A percentile compares a stretch with the other conserved stretches of the same genome.
Evolutionary conservation across 2,329 filamentous ascomycete genomes (phyloP).

Genomic region (Aureobasidium sp.): DNA sequence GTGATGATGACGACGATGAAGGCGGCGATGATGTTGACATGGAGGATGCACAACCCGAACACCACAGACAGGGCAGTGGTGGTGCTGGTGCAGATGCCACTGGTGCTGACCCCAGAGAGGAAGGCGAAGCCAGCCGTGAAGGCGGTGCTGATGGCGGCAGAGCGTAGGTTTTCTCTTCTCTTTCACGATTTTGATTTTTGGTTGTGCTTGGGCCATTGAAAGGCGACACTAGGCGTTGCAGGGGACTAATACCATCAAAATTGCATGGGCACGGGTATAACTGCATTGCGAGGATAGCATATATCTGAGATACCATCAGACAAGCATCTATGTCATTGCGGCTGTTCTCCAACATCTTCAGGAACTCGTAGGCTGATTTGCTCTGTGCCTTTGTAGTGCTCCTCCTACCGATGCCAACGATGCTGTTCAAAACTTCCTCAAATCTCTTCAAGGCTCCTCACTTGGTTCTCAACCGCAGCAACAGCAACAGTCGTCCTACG

Average conservation of each 20-base stretch:
- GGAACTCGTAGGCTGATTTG: conserved; percentile 4
- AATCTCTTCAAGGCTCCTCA: conserved; percentile 62
- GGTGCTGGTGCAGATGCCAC: conserved; percentile 82
- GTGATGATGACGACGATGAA: conserved; percentile 48
- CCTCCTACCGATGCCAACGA: conserved; percentile 59
- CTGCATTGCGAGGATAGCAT: conserved; percentile 13
- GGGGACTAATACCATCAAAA: neutral
- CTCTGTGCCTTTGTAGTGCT: conserved; percentile 43
- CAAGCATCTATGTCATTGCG: conserved; percentile 9
- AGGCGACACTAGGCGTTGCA: conserved; percentile 1
- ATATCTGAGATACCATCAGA: conserved; percentile 13
- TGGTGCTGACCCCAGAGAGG: conserved; percentile 83
- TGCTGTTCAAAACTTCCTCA: conserved; percentile 80
- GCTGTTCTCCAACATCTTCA: neutral
- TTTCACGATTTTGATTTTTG: neutral
- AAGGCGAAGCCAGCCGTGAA: conserved; percentile 80
- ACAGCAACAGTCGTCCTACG: conserved; percentile 37
- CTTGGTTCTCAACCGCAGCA: conserved; percentile 22
- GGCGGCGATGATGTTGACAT: conserved; percentile 59
- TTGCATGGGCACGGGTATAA: neutral
- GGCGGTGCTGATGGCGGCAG: conserved; percentile 93
- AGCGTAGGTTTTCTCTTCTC: conserved; percentile 76
- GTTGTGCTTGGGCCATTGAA: neutral
- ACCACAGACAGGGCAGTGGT: conserved; percentile 57
- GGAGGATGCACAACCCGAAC: conserved; percentile 66